These are phyloP conservation scores for Phytophthora melonis DNA, from an alignment of 352 stramenopile genomes.

Conservation along the genomic window DNA sequence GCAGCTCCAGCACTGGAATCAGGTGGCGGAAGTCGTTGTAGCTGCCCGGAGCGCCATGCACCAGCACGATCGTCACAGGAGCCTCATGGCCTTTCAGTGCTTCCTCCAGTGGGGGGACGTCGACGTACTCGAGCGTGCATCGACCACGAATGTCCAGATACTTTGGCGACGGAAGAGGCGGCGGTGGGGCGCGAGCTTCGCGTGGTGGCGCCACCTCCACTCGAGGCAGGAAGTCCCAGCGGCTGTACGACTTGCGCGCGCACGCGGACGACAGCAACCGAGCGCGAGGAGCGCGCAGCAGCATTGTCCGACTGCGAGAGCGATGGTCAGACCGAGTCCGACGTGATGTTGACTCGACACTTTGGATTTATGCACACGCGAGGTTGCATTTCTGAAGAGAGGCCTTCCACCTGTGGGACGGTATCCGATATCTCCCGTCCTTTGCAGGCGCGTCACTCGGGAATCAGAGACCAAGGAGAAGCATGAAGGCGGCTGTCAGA, in stretches of 20 bases:
- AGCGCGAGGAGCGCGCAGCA: slow-evolving; percentile 9
- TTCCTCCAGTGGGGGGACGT: slow-evolving; percentile 24
- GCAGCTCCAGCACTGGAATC: slow-evolving; percentile 43
- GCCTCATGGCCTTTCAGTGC: slow-evolving; percentile 1
- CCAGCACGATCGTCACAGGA: slow-evolving; percentile 50
- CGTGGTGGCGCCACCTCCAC: slow-evolving; percentile 11
- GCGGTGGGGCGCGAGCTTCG: slow-evolving; percentile 28
- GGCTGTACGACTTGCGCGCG: slow-evolving; percentile 21
- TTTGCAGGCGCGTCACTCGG: slow-evolving; percentile 11
- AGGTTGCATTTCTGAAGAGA: slow-evolving; percentile 14
- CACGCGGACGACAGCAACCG: slow-evolving; percentile 15
- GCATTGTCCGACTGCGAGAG: background rate
- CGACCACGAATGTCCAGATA: slow-evolving; percentile 40
- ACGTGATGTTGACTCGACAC: slow-evolving; percentile 36
- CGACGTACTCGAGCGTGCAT: slow-evolving; percentile 50
- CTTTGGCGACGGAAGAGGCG: slow-evolving; percentile 40
- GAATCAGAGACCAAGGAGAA: slow-evolving; percentile 18
- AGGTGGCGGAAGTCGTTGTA: slow-evolving; percentile 67
- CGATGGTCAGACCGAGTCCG: background rate
- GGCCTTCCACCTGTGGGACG: background rate
- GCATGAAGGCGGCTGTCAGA: slow-evolving; percentile 23
- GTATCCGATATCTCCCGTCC: slow-evolving; percentile 9
- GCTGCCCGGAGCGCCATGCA: slow-evolving; percentile 67
- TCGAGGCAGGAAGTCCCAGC: slow-evolving; percentile 33
- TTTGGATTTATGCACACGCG: slow-evolving; percentile 17